Conservation (phyloP, 1,284 basidiomycete genomes). For the Amylostereum areolatum region DNA sequence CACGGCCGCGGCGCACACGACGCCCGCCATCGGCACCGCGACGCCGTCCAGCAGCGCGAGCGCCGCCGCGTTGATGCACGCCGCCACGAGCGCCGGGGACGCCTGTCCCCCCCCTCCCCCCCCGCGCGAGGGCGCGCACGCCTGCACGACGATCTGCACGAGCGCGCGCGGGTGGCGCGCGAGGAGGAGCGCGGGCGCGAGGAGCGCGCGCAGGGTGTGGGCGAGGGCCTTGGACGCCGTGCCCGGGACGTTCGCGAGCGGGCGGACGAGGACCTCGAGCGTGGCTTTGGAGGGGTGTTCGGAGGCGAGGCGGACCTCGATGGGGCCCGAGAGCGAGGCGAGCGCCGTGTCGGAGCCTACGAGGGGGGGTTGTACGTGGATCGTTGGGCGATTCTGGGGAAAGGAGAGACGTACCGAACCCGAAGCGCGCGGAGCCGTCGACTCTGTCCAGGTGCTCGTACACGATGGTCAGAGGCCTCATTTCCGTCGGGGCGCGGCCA, state of each 20-base stretch:
- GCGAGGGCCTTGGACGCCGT: constrained; percentile 59
- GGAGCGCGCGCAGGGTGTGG: constrained; percentile 41
- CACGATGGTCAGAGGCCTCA: constrained; percentile 21
- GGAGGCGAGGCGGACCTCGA: constrained; percentile 57
- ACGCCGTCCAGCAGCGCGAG: constrained; percentile 62
- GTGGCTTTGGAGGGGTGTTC: constrained; percentile 69
- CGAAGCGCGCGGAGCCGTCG: constrained; percentile 63
- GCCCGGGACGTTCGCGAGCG: constrained; percentile 57
- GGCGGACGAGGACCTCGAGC: constrained; percentile 65
- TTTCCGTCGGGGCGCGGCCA: constrained; percentile 19
- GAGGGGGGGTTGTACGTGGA: background rate
- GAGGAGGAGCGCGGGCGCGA: constrained; percentile 58
- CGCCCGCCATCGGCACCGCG: constrained; percentile 64
- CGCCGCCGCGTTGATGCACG: constrained; percentile 62
- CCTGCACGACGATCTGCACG: constrained; percentile 66
- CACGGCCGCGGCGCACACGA: constrained; percentile 61
- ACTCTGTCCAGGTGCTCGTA: constrained; percentile 49
- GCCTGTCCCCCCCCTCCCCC: background rate
- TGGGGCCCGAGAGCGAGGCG: constrained; percentile 71
- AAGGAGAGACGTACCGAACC: constrained; percentile 39
- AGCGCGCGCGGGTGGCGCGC: constrained; percentile 60
- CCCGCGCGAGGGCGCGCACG: constrained; percentile 30
- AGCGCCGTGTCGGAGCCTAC: constrained; percentile 45
- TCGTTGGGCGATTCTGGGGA: background rate
- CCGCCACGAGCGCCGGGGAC: constrained; percentile 26